phyloP scores from a whole-genome alignment of 192 early-diverging fungal species.

The Coemansia sp. region DNA sequence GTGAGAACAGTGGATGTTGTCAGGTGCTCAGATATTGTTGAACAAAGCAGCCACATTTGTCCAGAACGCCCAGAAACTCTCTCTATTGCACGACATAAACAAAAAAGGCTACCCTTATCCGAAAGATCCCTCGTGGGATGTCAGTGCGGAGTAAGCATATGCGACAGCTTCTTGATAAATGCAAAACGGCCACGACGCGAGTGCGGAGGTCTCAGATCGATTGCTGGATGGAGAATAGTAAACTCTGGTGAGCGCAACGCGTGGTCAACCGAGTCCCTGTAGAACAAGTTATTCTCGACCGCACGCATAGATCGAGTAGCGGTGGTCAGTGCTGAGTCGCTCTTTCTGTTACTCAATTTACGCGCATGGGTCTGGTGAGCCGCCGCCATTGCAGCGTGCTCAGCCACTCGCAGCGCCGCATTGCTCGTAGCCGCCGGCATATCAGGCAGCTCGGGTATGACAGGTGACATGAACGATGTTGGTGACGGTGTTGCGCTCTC shows the following conservation, averaged over 20 bases:
- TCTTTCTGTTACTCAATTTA: slow-evolving; percentile 48
- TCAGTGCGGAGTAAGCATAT: slow-evolving; percentile 21
- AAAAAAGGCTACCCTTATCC: slow-evolving; percentile 2
- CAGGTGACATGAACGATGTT: slow-evolving; percentile 1
- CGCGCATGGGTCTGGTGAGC: slow-evolving; percentile 29
- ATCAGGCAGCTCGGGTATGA: background rate
- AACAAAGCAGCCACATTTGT: background rate
- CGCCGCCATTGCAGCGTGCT: background rate
- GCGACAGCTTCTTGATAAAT: slow-evolving; percentile 37
- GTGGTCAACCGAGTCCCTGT: slow-evolving; percentile 40
- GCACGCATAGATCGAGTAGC: slow-evolving; percentile 42
- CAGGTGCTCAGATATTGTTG: background rate
- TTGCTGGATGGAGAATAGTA: slow-evolving; percentile 46
- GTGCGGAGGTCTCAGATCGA: slow-evolving; percentile 25
- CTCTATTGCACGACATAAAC: background rate
- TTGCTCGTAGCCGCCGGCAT: slow-evolving; percentile 5
- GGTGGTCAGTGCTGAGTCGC: slow-evolving; percentile 52
- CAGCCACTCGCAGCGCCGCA: slow-evolving; percentile 2
- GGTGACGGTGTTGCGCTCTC: slow-evolving; percentile 3
- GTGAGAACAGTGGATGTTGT: background rate
- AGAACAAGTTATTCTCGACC: slow-evolving; percentile 14
- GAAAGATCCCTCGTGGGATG: background rate
- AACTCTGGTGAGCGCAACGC: slow-evolving; percentile 49
- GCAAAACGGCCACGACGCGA: slow-evolving; percentile 45
- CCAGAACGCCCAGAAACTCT: background rate